These are phyloP conservation scores for Candida berthetii DNA, from an alignment of 805 yeast species.

Conservation along the genomic window DNA sequence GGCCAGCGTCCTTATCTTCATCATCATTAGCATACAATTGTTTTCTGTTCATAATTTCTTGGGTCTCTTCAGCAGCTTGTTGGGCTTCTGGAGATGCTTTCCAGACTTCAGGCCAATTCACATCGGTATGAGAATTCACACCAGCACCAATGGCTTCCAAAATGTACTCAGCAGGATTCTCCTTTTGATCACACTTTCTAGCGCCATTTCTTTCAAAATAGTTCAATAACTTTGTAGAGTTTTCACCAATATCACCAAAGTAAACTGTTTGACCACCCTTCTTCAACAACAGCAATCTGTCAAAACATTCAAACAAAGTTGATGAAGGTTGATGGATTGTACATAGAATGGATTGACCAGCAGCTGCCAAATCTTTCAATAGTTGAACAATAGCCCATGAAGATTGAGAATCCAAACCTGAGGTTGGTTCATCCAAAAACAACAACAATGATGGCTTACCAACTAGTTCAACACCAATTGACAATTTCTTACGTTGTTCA, in stretches of 20 bases:
- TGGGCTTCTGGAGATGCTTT: constrained; percentile 30
- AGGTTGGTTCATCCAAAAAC: constrained; percentile 56
- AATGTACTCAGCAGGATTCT: constrained; percentile 75
- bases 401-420: constrained; percentile 54
- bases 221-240: constrained; percentile 36
- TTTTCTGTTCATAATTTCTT: constrained; percentile 20
- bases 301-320: constrained; percentile 51
- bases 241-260: constrained; percentile 67
- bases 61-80: constrained; percentile 22
- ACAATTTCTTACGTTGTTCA: constrained; percentile 47
- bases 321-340: constrained; percentile 69
- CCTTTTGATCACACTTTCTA: constrained; percentile 44
- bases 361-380: constrained; percentile 39
- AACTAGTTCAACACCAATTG: constrained; percentile 50
- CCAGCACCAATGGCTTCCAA: constrained; percentile 77
- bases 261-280: constrained; percentile 69
- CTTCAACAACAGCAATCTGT: constrained; percentile 52
- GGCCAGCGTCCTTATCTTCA: constrained; percentile 1
- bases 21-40: not conserved
- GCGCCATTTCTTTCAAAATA: constrained; percentile 55
- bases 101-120: constrained; percentile 66
- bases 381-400: constrained; percentile 54
- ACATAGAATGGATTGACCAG: constrained; percentile 54
- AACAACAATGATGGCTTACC: constrained; percentile 46
- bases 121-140: constrained; percentile 48